These are phyloP conservation scores for Talaromyces atroroseus DNA, from an alignment of 2,329 filamentous ascomycete genomes.

Conservation along the genomic window DNA sequence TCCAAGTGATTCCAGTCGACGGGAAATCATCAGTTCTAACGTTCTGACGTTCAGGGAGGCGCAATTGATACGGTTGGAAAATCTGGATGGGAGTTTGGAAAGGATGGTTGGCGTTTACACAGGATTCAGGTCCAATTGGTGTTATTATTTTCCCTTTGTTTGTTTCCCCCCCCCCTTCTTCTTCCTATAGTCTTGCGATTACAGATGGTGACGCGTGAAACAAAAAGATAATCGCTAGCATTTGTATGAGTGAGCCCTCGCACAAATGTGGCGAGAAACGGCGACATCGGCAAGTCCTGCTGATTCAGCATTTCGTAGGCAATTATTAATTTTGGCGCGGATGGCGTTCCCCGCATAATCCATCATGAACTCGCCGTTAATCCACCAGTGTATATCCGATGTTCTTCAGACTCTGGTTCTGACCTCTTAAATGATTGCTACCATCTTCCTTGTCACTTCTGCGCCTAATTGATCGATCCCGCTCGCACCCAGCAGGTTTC, in stretches of 20 bases:
- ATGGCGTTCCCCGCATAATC: constrained; percentile 8
- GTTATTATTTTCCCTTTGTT: neutral
- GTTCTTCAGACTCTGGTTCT: neutral
- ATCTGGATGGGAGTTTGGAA: constrained; percentile 3
- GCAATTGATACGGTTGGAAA: neutral
- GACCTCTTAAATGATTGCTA: neutral
- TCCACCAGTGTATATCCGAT: neutral
- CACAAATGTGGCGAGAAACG: neutral
- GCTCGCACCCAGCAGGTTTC: neutral
- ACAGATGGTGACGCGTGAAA: too few species aligned
- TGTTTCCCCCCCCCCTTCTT: neutral
- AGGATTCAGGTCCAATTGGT: neutral
- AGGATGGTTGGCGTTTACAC: neutral
- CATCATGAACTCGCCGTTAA: neutral
- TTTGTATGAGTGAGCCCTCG: neutral
- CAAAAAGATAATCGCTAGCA: neutral
- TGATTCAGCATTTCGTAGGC: constrained; percentile 7
- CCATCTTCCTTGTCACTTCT: neutral
- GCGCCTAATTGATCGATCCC: neutral
- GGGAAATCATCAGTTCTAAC: neutral
- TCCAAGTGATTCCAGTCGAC: constrained; percentile 29
- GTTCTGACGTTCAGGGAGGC: neutral
- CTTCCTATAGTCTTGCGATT: neutral
- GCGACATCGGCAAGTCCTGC: neutral
- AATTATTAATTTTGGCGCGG: constrained; percentile 1